Evolutionary conservation across 805 yeast genomes (phyloP).

Genomic region (Geotrichum ghanense): DNA sequence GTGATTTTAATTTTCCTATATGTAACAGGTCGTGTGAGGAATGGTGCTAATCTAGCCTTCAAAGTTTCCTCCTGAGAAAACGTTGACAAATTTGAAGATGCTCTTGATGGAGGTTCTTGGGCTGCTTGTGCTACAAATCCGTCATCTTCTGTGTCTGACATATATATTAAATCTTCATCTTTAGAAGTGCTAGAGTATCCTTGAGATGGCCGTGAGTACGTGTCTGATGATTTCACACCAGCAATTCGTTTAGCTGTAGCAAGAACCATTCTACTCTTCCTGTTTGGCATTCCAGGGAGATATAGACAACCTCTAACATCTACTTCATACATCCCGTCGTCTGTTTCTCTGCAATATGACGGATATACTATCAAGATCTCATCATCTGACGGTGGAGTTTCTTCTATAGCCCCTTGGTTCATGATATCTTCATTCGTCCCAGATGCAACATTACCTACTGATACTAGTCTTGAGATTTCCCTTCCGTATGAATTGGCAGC

Average conservation of each 20-base stretch:
- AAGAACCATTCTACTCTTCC: slow-evolving; percentile 60
- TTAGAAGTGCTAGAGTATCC: slow-evolving; percentile 6
- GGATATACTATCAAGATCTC: slow-evolving; percentile 53
- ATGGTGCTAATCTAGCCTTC: slow-evolving; percentile 54
- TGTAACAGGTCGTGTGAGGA: slow-evolving; percentile 57
- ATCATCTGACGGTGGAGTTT: slow-evolving; percentile 26
- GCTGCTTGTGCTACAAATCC: slow-evolving; percentile 3
- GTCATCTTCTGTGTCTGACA: slow-evolving; percentile 7
- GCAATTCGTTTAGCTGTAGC: slow-evolving; percentile 60
- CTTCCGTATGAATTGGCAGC: not conserved
- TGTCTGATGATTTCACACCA: slow-evolving; percentile 19
- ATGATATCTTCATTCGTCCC: not conserved
- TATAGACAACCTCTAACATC: slow-evolving; percentile 62
- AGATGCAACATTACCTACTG: not conserved
- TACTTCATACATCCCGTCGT: slow-evolving; percentile 34
- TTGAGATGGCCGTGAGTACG: not conserved
- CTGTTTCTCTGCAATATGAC: slow-evolving; percentile 35
- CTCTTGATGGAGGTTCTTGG: slow-evolving; percentile 6
- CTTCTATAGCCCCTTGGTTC: not conserved
- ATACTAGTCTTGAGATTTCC: not conserved
- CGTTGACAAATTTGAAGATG: slow-evolving; percentile 8
- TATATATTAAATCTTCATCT: slow-evolving; percentile 3
- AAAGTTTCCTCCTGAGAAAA: slow-evolving; percentile 36
- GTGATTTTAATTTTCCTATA: slow-evolving; percentile 42
- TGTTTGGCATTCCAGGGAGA: slow-evolving; percentile 56